These are phyloP conservation scores for Naganishia albida DNA, from an alignment of 1,284 basidiomycete species.

Conservation along the genomic window DNA sequence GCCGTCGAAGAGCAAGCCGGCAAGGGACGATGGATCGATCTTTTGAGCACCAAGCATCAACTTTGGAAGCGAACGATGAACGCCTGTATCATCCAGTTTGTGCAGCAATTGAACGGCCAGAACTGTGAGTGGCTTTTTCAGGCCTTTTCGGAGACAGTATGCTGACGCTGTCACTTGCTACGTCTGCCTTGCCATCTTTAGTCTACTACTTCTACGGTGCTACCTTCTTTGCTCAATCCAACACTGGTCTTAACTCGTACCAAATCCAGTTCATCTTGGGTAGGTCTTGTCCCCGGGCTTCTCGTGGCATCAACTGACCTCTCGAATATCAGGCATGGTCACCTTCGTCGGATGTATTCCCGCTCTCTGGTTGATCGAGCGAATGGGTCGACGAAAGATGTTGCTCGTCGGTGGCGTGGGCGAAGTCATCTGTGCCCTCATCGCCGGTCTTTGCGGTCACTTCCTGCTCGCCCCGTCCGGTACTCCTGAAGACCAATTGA, in stretches of 20 bases:
- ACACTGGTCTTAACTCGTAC: slow-evolving; percentile 67
- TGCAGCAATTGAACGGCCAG: slow-evolving; percentile 67
- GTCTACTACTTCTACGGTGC: slow-evolving; percentile 51
- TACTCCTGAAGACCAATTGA: slow-evolving; percentile 54
- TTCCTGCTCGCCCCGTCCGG: slow-evolving; percentile 63
- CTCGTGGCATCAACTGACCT: slow-evolving; percentile 55
- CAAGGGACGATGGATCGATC: slow-evolving; percentile 74
- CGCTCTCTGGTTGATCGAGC: slow-evolving; percentile 48
- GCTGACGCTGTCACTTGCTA: slow-evolving; percentile 15
- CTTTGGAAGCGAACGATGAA: slow-evolving; percentile 70
- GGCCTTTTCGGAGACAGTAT: slow-evolving; percentile 18
- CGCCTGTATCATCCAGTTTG: slow-evolving; percentile 67
- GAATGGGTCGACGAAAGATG: slow-evolving; percentile 45
- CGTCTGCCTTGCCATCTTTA: slow-evolving; percentile 63
- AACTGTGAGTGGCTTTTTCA: slow-evolving; percentile 37
- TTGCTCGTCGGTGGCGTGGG: slow-evolving; percentile 67
- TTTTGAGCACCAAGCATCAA: slow-evolving; percentile 68
- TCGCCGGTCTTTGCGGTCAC: slow-evolving; percentile 70
- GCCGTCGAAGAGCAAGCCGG: slow-evolving; percentile 70
- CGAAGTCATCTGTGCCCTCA: slow-evolving; percentile 56
- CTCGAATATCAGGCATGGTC: slow-evolving; percentile 50
- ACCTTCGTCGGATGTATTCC: slow-evolving; percentile 45
- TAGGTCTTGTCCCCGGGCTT: slow-evolving; percentile 62
- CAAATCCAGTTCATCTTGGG: slow-evolving; percentile 72
- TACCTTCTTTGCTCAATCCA: slow-evolving; percentile 76